Evolutionary conservation across 2,329 filamentous ascomycete species (phyloP).

Genomic region (Davidsoniella eucalypti): DNA sequence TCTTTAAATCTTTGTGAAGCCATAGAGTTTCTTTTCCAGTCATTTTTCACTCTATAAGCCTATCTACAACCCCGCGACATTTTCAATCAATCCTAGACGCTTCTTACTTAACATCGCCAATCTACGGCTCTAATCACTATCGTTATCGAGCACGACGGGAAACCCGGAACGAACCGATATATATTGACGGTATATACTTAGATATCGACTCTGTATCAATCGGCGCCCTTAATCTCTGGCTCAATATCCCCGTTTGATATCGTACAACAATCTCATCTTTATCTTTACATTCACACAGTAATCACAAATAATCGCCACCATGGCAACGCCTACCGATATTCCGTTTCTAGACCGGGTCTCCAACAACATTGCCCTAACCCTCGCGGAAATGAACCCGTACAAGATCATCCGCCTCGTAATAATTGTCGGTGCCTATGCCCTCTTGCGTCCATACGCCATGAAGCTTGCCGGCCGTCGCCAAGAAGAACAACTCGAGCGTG

Average conservation of each 20-base stretch:
- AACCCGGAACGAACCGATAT: no score
- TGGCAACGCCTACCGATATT: constrained; percentile 6
- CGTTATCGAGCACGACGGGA: no score
- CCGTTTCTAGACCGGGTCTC: constrained; percentile 10
- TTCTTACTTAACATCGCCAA: not conserved
- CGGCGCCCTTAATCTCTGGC: no score
- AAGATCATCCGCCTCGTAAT: constrained; percentile 53
- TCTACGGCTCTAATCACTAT: not conserved
- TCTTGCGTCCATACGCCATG: constrained; percentile 59
- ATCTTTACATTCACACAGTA: not conserved
- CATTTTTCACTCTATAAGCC: not conserved
- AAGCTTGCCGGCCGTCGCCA: constrained; percentile 47
- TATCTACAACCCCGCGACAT: not conserved
- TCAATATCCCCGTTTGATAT: no score
- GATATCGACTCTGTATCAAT: no score
- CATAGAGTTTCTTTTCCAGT: not conserved
- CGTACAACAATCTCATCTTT: not conserved
- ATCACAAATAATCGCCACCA: not conserved
- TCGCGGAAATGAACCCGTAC: constrained; percentile 33
- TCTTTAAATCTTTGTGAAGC: not conserved
- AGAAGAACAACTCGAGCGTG: constrained; percentile 46
- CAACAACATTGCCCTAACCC: constrained; percentile 33
- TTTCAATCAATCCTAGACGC: no score
- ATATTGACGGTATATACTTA: no score
- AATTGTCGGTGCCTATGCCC: constrained; percentile 55